These are phyloP conservation scores for Lactarius indigo DNA, from an alignment of 768 basidiomycete species.

Conservation along the genomic window DNA sequence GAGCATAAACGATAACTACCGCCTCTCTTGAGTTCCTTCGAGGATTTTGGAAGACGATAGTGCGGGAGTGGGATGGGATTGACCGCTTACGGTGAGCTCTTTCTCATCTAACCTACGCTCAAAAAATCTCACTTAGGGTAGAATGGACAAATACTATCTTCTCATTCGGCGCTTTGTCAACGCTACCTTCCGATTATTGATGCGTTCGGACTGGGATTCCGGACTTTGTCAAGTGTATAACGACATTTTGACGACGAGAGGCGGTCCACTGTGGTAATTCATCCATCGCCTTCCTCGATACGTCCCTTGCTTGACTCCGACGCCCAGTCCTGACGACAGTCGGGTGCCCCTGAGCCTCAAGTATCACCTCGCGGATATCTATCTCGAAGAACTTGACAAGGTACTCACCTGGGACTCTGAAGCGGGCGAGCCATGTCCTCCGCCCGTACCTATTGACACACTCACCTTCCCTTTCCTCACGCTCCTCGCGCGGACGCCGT, in stretches of 20 bases:
- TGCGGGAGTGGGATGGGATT: constrained; percentile 91
- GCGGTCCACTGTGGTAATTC: constrained; percentile 79
- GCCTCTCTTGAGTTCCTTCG: constrained; percentile 72
- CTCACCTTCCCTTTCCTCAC: constrained; percentile 68
- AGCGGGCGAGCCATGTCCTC: constrained; percentile 27
- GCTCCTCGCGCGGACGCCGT: constrained; percentile 66
- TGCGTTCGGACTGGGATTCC: constrained; percentile 64
- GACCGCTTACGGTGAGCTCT: constrained; percentile 72
- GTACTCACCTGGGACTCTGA: constrained; percentile 35
- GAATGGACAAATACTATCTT: constrained; percentile 98
- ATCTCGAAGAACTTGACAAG: constrained; percentile 85
- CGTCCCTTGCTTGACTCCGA: neutral
- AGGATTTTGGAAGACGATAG: constrained; percentile 89
- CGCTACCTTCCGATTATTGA: constrained; percentile 77
- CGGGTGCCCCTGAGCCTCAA: constrained; percentile 74
- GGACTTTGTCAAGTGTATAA: constrained; percentile 57
- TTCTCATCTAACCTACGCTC: constrained; percentile 27
- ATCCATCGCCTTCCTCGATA: constrained; percentile 26
- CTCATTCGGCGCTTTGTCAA: constrained; percentile 87
- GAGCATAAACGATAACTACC: constrained; percentile 51
- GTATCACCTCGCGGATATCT: constrained; percentile 88
- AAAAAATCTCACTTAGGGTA: constrained; percentile 32
- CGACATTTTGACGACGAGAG: constrained; percentile 55
- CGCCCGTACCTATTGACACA: constrained; percentile 48
- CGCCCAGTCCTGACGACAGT: constrained; percentile 57